Evolutionary conservation across 495 filamentous ascomycete genomes (phyloP).

Genomic region (Trichoderma parareesei): DNA sequence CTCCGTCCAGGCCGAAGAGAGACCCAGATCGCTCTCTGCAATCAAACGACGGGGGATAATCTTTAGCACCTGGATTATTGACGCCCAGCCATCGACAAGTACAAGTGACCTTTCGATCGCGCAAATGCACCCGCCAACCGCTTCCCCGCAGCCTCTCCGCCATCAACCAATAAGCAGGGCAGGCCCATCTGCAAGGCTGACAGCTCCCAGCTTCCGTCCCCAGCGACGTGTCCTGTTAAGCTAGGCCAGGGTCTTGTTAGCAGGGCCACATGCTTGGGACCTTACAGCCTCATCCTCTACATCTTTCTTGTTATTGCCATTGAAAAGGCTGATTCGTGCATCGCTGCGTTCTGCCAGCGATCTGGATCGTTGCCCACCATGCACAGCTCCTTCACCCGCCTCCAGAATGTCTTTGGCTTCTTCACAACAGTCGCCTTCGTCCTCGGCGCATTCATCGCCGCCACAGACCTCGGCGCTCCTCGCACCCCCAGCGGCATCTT

Average conservation of each 20-base stretch:
- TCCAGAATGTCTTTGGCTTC: conserved; percentile 93
- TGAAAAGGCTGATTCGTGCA: not conserved
- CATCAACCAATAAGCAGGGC: not conserved
- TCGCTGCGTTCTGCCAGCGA: not conserved
- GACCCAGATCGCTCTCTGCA: too few species aligned
- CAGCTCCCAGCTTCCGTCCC: not conserved
- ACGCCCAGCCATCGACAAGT: too few species aligned
- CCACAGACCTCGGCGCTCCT: conserved; percentile 65
- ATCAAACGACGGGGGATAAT: not conserved
- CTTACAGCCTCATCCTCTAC: not conserved
- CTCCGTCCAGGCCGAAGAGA: not conserved
- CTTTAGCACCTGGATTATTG: too few species aligned
- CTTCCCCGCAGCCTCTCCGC: not conserved
- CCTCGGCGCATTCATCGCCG: conserved; percentile 68
- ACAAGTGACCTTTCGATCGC: not conserved
- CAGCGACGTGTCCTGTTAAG: conserved; percentile 7
- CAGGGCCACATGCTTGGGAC: not conserved
- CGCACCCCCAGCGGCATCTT: conserved; percentile 58
- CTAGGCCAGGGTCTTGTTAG: not conserved
- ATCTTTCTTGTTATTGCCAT: not conserved
- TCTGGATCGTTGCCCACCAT: conserved; percentile 42
- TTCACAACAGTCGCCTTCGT: conserved; percentile 89
- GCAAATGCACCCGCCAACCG: not conserved
- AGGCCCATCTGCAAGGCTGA: not conserved
- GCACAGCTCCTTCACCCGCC: conserved; percentile 77